phyloP scores from a whole-genome alignment of 2,329 filamentous ascomycete species.

The Thelonectria discophora region DNA sequence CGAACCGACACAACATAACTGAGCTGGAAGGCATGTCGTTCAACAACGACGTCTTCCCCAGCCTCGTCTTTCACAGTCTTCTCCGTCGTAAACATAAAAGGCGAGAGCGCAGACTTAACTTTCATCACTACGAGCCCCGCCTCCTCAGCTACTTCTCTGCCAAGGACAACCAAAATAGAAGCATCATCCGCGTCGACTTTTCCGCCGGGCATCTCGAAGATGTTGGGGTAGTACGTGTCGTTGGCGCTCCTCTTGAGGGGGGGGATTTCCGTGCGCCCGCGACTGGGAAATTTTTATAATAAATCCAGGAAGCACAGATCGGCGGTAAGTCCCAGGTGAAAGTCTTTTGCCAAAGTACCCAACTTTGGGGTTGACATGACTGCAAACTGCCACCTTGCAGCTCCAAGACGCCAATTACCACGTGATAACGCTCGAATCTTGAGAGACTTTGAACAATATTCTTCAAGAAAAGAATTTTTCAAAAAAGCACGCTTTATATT shows the following conservation, averaged over 20 bases:
- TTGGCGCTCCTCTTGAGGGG: background rate
- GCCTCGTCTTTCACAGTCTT: background rate
- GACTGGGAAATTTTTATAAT: too few species aligned
- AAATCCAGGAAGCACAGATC: too few species aligned
- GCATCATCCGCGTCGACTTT: constrained; percentile 1
- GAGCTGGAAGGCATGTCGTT: background rate
- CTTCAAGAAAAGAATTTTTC: too few species aligned
- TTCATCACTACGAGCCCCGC: background rate
- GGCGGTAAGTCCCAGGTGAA: too few species aligned
- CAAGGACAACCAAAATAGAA: background rate
- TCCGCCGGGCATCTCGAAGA: constrained; percentile 6
- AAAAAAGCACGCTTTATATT: constrained; percentile 19
- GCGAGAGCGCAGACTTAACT: background rate
- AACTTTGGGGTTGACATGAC: too few species aligned
- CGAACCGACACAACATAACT: constrained; percentile 1
- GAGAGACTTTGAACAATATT: too few species aligned
- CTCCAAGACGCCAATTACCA: too few species aligned
- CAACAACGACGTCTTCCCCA: background rate
- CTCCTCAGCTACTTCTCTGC: constrained; percentile 7
- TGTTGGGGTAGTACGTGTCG: background rate
- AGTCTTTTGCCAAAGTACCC: too few species aligned
- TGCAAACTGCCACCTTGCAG: too few species aligned
- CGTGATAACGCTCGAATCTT: too few species aligned
- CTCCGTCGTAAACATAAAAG: background rate
- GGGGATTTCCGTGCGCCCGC: background rate